Evolutionary conservation across 2,329 filamentous ascomycete species (phyloP).

Genomic region (Fusarium liriodendri): DNA sequence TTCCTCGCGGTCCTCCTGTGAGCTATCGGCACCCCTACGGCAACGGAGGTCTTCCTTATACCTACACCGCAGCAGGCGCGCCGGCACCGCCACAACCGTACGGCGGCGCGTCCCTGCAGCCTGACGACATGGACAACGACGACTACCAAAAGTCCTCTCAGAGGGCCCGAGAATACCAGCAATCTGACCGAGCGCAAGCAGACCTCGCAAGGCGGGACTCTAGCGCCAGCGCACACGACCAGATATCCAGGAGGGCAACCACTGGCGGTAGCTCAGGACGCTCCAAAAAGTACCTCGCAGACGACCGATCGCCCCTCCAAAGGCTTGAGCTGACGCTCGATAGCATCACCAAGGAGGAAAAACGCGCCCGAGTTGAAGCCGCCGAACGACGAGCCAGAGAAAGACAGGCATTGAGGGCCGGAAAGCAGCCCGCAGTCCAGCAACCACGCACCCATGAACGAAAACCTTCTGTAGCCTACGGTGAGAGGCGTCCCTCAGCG

Average conservation of each 20-base stretch:
- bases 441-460: slow-evolving; percentile 39
- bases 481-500: slow-evolving; percentile 30
- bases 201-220: slow-evolving; percentile 41
- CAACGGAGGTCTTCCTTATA: slow-evolving; percentile 43
- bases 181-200: slow-evolving; percentile 30
- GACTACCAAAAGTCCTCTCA: slow-evolving; percentile 39
- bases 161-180: slow-evolving; percentile 32
- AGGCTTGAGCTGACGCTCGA: slow-evolving; percentile 91
- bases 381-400: slow-evolving; percentile 81
- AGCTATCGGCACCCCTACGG: slow-evolving; percentile 65
- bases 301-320: slow-evolving; percentile 90
- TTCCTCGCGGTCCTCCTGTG: slow-evolving; percentile 67
- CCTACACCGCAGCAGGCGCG: slow-evolving; percentile 28
- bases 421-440: slow-evolving; percentile 35
- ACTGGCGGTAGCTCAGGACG: slow-evolving; percentile 55
- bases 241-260: slow-evolving; percentile 52
- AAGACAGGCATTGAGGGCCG: slow-evolving; percentile 57
- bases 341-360: slow-evolving; percentile 96
- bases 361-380: slow-evolving; percentile 84
- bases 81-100: slow-evolving; percentile 12
- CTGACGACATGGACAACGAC: slow-evolving; percentile 42
- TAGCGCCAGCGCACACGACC: slow-evolving; percentile 32
- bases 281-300: slow-evolving; percentile 72
- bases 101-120: slow-evolving; percentile 22
- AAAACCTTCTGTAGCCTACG: slow-evolving; percentile 30